phyloP scores from a whole-genome alignment of 805 yeast genomes.

The Pichia scutulata region DNA sequence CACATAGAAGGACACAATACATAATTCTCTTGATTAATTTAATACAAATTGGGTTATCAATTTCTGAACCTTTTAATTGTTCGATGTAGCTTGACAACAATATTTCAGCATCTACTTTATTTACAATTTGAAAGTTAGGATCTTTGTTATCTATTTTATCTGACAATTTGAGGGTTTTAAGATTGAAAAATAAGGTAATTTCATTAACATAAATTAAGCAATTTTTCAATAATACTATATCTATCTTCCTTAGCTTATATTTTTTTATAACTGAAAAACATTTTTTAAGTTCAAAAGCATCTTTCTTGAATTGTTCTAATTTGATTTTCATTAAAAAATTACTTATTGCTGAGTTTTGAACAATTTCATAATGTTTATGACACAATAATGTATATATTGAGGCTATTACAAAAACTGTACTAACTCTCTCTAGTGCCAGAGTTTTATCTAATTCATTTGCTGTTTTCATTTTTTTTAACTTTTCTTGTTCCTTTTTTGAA shows the following conservation, averaged over 20 bases:
- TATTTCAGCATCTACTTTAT: conserved; percentile 1
- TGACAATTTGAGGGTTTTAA: background rate
- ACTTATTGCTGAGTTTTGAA: background rate
- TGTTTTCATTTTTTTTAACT: background rate
- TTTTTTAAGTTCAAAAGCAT: background rate
- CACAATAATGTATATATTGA: background rate
- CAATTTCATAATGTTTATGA: background rate
- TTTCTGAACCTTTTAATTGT: conserved; percentile 1
- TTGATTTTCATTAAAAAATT: background rate
- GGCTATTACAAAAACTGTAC: background rate
- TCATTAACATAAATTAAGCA: background rate
- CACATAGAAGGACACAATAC: conserved; percentile 12
- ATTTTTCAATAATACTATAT: background rate
- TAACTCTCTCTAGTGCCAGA: background rate
- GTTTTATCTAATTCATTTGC: background rate
- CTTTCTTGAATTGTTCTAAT: background rate
- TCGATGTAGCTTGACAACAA: conserved; percentile 6
- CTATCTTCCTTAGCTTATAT: background rate
- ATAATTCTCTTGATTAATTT: conserved; percentile 7
- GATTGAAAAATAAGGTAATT: background rate
- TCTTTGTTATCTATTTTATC: background rate
- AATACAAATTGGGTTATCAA: conserved; percentile 13
- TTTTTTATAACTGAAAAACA: background rate
- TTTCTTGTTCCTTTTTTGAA: background rate
- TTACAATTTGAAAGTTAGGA: background rate